Percentiles rank a stretch among this genome's conserved stretches.
phyloP scores from a whole-genome alignment of 2,329 filamentous ascomycete genomes.

The Phaeophleospora eucalypticola region DNA sequence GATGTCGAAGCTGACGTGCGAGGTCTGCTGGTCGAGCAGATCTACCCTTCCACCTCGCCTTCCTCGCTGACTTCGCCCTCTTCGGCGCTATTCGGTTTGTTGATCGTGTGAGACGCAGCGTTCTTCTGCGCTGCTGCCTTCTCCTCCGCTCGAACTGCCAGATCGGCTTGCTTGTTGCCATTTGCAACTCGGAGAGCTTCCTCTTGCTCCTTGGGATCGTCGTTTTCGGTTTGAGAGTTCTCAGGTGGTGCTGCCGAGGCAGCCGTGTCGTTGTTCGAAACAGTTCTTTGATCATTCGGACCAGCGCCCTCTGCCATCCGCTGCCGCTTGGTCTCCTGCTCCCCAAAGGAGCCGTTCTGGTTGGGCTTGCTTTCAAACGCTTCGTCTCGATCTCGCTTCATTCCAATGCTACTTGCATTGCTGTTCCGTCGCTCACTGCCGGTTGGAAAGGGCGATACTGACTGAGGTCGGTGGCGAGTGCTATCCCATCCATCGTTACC shows the following conservation, averaged over 20 bases:
- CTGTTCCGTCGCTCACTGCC: conserved; percentile 31
- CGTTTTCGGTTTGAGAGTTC: not conserved
- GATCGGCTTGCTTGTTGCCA: conserved; percentile 25
- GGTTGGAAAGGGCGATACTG: conserved; percentile 19
- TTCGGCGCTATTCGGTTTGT: conserved; percentile 13
- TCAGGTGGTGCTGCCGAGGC: conserved; percentile 9
- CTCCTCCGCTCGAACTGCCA: conserved; percentile 16
- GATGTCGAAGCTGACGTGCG: not conserved
- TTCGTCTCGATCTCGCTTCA: conserved; percentile 30
- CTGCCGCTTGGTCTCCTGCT: conserved; percentile 21
- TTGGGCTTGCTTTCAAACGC: conserved; percentile 15
- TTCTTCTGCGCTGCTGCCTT: conserved; percentile 5
- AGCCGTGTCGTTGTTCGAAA: too few relatives aligned
- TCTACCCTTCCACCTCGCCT: conserved; percentile 45
- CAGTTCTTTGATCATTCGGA: conserved; percentile 8
- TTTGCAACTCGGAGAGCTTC: conserved; percentile 27
- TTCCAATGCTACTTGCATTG: conserved; percentile 28
- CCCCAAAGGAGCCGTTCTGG: conserved; percentile 19
- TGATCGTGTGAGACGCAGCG: conserved; percentile 9
- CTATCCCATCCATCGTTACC: conserved; percentile 28
- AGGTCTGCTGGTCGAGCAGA: too few relatives aligned
- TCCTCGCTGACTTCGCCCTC: conserved; percentile 41
- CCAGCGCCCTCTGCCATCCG: conserved; percentile 10
- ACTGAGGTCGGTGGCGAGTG: conserved; percentile 26
- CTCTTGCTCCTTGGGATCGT: conserved; percentile 26